Evolutionary conservation across 768 basidiomycete species (phyloP), one percentile per base, ranked within the genome.

Genomic region (Gloeophyllum trabeum): DNA sequence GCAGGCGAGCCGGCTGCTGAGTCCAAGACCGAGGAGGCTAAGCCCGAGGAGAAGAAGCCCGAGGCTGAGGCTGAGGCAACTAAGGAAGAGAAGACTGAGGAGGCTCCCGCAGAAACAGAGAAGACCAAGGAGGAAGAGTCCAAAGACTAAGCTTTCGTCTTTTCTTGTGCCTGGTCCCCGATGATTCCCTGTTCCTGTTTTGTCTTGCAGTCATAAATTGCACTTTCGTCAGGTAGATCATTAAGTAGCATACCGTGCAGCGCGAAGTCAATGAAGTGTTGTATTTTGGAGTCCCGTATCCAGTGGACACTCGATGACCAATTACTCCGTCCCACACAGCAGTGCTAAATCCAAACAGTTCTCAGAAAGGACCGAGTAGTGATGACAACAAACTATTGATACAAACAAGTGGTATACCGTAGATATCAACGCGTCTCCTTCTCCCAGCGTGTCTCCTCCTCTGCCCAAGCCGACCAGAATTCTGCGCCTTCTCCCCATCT

Each of bases 391-490:
- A n/a, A n/a, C n/a, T n/a, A n/a, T n/a, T n/a, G n/a, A n/a, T n/a
- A n/a, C n/a, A n/a, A n/a, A n/a, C n/a, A n/a, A n/a, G n/a, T n/a
- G n/a, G n/a, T n/a, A n/a, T n/a, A n/a, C n/a, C n/a, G 20, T 6
- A 42, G 6, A 13, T 23, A 21, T 38, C 26, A 14, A 42, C 51
- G 54, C 19, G 23, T 30, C 40, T 47, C 35, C 28, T 50, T 46
- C 34, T 45, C 51, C 30, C 52, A 56, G 3, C 51, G 41, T 30
- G 58, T 54, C 47, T 89, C 86, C 52, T 82, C 82, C 21, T 66
- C 69, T 21, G 83, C 75, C 81, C 84, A 86, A 16, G 80, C 76
- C 41, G 78, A 72, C 77, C 82, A 87, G 53, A 88, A 90, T 20
- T 68, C 67, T 3, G 76, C 65, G 0, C 65, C 76, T 43, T 85